phyloP scores from a whole-genome alignment of 1,284 basidiomycete genomes.

The Lentinula novae-zelandiae region DNA sequence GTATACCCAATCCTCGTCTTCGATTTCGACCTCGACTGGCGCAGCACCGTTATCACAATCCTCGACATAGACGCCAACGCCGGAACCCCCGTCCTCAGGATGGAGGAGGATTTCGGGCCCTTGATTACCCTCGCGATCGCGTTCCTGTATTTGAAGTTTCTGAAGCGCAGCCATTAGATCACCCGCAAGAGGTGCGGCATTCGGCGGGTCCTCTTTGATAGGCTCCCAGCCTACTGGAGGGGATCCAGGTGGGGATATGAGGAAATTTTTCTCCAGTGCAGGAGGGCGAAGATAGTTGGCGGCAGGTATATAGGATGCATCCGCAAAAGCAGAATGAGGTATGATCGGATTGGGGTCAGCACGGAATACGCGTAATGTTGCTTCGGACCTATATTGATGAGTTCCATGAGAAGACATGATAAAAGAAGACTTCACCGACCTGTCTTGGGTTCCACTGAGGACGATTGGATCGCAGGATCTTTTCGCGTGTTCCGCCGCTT shows the following conservation, averaged over 20 bases:
- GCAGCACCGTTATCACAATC: conserved; percentile 44
- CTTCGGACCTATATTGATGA: conserved; percentile 35
- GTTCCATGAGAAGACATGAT: conserved; percentile 10
- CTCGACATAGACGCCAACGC: conserved; percentile 73
- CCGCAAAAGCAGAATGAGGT: conserved; percentile 33
- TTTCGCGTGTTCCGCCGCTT: conserved; percentile 66
- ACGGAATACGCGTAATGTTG: conserved; percentile 73
- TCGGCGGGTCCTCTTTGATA: conserved; percentile 89
- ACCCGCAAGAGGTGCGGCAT: conserved; percentile 80
- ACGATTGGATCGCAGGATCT: conserved; percentile 56
- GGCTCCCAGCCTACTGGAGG: conserved; percentile 98
- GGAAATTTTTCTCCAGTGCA: conserved; percentile 84
- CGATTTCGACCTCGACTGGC: conserved; percentile 30
- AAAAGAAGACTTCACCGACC: conserved; percentile 34
- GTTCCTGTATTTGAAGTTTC: conserved; percentile 51
- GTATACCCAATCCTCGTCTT: conserved; percentile 58
- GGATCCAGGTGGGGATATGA: conserved; percentile 97
- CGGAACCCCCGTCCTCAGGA: conserved; percentile 58
- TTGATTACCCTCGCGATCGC: conserved; percentile 24
- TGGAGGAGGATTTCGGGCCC: conserved; percentile 58
- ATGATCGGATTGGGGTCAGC: conserved; percentile 72
- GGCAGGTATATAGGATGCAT: conserved; percentile 23
- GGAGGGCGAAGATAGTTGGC: conserved; percentile 74
- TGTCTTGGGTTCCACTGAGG: conserved; percentile 45
- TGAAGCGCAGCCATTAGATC: conserved; percentile 82